A percentile compares a stretch with the other conserved stretches of the same genome.
Conservation (phyloP, 306 rosid genomes). For the Acacia crassicarpa region DNA sequence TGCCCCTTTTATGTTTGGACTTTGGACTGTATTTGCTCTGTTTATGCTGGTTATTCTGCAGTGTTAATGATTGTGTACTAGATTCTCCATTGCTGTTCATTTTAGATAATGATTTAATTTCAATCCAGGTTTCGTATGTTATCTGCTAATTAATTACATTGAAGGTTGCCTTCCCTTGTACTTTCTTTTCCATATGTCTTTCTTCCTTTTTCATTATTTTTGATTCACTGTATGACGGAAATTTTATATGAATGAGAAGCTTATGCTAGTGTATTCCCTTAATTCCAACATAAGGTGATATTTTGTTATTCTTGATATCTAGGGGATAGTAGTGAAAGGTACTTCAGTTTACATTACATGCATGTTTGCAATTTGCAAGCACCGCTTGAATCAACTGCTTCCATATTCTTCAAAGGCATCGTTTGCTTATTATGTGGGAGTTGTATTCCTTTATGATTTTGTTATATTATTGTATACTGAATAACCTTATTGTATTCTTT, state of each 20-base stretch:
- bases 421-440: not conserved
- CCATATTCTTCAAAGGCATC: not conserved
- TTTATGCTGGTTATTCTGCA: not conserved
- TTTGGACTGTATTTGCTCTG: not conserved
- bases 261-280: not conserved
- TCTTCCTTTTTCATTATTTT: not conserved
- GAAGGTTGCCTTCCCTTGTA: not conserved
- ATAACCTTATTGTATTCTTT: too few species aligned
- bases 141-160: not conserved
- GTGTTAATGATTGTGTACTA: not conserved
- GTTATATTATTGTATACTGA: too few species aligned
- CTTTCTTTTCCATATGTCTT: not conserved
- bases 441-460: not conserved
- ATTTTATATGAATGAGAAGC: not conserved
- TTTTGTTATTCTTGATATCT: not conserved
- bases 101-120: not conserved
- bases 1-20: not conserved
- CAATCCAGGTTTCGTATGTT: not conserved
- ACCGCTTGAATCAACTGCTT: not conserved
- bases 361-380: not conserved
- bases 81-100: not conserved
- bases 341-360: not conserved
- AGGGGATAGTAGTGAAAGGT: not conserved
- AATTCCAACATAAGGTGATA: not conserved
- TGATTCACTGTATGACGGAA: not conserved